These are phyloP conservation scores for Lophiotrema nucula DNA, from an alignment of 495 filamentous ascomycete genomes.

Conservation along the genomic window DNA sequence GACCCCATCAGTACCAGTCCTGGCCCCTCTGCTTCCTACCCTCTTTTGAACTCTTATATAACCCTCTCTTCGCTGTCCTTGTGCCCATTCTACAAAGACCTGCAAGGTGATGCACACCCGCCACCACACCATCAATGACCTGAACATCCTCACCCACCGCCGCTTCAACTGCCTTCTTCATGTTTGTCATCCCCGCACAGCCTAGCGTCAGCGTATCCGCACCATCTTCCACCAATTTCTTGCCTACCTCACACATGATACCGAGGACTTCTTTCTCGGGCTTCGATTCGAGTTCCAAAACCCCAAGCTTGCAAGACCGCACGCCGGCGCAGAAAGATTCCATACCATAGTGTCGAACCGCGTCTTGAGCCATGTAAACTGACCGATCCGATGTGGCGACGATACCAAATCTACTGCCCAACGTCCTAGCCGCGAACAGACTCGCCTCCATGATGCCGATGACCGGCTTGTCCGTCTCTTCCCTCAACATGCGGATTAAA, in stretches of 20 bases:
- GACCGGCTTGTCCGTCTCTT: constrained; percentile 46
- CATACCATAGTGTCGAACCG: constrained; percentile 45
- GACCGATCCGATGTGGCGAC: constrained; percentile 45
- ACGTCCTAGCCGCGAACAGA: constrained; percentile 6
- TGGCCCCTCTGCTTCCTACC: constrained; percentile 29
- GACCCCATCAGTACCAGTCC: constrained; percentile 10
- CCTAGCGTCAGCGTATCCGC: constrained; percentile 50
- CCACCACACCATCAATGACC: constrained; percentile 36
- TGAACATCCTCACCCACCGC: constrained; percentile 41
- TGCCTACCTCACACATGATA: constrained; percentile 43
- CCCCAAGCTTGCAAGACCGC: constrained; percentile 42
- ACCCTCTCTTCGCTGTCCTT: constrained; percentile 31
- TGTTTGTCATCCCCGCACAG: constrained; percentile 52
- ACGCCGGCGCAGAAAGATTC: constrained; percentile 46
- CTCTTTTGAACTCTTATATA: constrained; percentile 28
- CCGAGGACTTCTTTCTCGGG: constrained; percentile 43
- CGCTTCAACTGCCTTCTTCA: constrained; percentile 46
- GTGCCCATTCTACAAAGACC: constrained; percentile 30
- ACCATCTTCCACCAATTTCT: constrained; percentile 43
- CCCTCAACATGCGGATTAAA: constrained; percentile 50
- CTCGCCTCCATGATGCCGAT: constrained; percentile 52
- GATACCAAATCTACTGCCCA: constrained; percentile 8
- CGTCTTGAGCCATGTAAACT: constrained; percentile 44
- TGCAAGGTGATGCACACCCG: constrained; percentile 32
- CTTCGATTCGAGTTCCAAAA: constrained; percentile 46